Base-by-base conservation (phyloP, 2,329 filamentous ascomycete species). In the Neonectria neomacrospora region DNA sequence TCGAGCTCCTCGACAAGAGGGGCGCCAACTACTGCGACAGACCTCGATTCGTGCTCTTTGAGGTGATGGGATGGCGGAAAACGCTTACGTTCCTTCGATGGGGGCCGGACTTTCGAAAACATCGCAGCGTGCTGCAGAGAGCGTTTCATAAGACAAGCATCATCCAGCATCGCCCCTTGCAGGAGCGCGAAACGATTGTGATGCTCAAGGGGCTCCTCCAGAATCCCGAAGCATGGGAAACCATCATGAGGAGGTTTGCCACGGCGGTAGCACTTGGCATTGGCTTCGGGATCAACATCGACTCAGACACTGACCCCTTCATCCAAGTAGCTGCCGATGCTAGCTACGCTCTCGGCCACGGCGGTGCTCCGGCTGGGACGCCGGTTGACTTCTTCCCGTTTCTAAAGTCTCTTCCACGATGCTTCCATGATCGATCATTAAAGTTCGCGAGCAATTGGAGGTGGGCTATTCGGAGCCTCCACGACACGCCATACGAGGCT, bases 341-440 rank as follows among this genome's bases (percentile, higher is more conserved):
- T 22, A 72, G 67, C 52, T 71, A 75, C 53, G 73, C 73, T 2
- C 52, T 74, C 1, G 69, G 65, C 0, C 68, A 76, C 44, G 70
- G 72, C 3, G 76, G 75, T n/a, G 22, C 42, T 45, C 74, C 74
- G 2, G 73, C 67, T 3, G 71, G 68, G 5, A 82, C 79, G 3
- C 72, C 82, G 3, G 80, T 84, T 12, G 83, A 85, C 67, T 78
- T 82, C 64, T 83, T 85, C 54, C 83, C 83, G 0, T 72, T 78
- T 22, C 69, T 80, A 22, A 76, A 75, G 39, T 77, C 78, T 63
- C 65, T 84, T 18, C 81, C 82, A 0, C 68, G 76, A 30, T 80
- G 74, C 66, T 67, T 75, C 1, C 71, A 76, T 37, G 74, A 77
- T 47, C 68, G 69, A 23, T 73, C 73, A 2, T 68, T 77, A 18